A percentile compares a stretch with the other conserved stretches of the same genome.
Conservation (phyloP, 2,329 filamentous ascomycete species). For the Talaromyces sp. region DNA sequence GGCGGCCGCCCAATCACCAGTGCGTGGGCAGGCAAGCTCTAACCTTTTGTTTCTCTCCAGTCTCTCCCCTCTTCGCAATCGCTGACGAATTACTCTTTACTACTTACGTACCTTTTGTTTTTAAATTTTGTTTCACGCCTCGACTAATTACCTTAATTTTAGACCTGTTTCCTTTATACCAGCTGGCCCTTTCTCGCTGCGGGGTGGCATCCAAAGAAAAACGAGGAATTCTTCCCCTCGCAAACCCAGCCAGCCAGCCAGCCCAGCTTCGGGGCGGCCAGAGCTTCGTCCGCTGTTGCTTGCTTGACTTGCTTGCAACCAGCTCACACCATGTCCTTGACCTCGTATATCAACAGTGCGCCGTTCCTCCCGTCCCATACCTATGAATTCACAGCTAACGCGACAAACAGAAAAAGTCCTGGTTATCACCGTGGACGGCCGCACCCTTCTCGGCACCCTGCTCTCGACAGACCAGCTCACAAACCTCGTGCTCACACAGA, state of each 20-base stretch:
- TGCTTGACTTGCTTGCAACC: background rate
- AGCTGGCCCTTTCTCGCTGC: background rate
- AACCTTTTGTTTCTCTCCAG: background rate
- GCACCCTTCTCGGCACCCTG: conserved; percentile 76
- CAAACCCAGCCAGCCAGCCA: background rate
- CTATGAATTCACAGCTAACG: background rate
- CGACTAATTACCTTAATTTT: background rate
- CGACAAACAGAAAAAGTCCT: conserved; percentile 70
- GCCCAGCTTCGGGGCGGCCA: background rate
- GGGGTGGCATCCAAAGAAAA: background rate
- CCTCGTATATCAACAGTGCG: conserved; percentile 51
- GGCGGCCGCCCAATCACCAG: background rate
- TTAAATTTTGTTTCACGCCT: background rate
- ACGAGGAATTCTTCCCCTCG: background rate
- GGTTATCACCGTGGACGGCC: conserved; percentile 86
- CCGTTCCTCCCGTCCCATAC: background rate
- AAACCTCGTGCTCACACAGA: conserved; percentile 80
- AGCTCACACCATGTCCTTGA: conserved; percentile 45
- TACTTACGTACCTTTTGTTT: too few species aligned
- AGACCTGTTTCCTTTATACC: background rate
- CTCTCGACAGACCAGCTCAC: conserved; percentile 85
- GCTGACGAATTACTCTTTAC: background rate
- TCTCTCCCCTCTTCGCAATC: background rate
- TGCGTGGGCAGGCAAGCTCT: background rate
- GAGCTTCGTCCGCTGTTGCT: background rate